Conservation (phyloP, 495 filamentous ascomycete genomes). For the Tuber magnatum region DNA sequence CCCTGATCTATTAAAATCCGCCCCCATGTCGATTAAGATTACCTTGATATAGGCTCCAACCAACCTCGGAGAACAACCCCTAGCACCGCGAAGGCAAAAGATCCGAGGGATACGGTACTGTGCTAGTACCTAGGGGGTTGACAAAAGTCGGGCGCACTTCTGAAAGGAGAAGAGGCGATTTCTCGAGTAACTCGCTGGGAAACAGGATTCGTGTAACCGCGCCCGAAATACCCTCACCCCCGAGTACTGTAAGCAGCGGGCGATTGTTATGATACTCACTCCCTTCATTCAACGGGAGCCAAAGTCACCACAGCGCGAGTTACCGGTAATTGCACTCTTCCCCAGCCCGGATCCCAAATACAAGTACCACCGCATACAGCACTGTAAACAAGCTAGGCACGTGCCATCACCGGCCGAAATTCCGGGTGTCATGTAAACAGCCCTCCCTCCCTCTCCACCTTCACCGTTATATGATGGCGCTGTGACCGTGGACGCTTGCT, state of each 20-base stretch:
- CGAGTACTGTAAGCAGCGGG: too few relatives aligned
- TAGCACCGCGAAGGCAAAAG: neutral
- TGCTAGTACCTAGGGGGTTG: too few relatives aligned
- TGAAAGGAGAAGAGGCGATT: too few relatives aligned
- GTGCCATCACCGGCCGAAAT: neutral
- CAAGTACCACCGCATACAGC: too few relatives aligned
- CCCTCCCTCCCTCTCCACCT: neutral
- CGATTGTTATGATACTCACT: neutral
- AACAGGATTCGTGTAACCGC: too few relatives aligned
- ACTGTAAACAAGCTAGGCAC: neutral
- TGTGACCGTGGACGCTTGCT: neutral
- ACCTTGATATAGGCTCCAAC: neutral
- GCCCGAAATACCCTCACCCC: too few relatives aligned
- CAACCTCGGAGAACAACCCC: neutral
- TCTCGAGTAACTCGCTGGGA: too few relatives aligned
- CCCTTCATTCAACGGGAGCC: neutral
- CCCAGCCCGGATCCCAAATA: neutral
- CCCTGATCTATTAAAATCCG: neutral
- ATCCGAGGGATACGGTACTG: neutral
- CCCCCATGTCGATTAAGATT: neutral
- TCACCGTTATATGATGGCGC: neutral
- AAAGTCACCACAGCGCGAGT: neutral
- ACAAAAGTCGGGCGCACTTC: too few relatives aligned
- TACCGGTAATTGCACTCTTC: neutral
- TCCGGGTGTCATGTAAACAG: neutral